These are phyloP conservation scores for Cryptosporidium meleagridis DNA, from an alignment of 169 alveolate genomes.

Conservation along the genomic window DNA sequence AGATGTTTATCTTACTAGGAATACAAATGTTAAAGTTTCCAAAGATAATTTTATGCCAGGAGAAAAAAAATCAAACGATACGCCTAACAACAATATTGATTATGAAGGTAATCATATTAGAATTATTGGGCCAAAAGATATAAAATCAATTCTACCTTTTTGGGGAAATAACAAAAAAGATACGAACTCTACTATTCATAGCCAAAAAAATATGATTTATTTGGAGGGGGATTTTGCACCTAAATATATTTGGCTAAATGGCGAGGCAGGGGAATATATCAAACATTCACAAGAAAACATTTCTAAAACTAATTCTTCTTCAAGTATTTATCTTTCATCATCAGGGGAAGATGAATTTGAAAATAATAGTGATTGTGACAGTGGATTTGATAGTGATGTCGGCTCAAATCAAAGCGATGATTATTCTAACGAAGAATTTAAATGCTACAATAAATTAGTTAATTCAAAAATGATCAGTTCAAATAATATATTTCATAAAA, in stretches of 20 bases:
- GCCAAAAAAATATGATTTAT: constrained; percentile 19
- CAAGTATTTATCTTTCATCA: constrained; percentile 49
- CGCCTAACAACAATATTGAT: neutral
- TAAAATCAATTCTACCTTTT: constrained; percentile 33
- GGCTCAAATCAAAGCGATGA: constrained; percentile 28
- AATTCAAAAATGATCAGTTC: constrained; percentile 43
- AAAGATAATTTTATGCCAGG: neutral
- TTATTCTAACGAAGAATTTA: constrained; percentile 43
- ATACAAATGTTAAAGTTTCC: constrained; percentile 29
- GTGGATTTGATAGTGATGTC: neutral
- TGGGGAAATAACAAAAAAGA: constrained; percentile 38
- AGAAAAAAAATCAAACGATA: neutral
- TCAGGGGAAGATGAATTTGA: constrained; percentile 69
- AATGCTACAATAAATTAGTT: constrained; percentile 32
- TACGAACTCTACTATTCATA: neutral
- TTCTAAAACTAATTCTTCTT: constrained; percentile 8
- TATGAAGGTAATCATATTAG: constrained; percentile 1
- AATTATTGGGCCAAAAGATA: constrained; percentile 57
- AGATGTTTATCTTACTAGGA: constrained; percentile 65
- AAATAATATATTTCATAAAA: constrained; percentile 9
- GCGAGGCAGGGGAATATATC: constrained; percentile 67
- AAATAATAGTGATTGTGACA: neutral
- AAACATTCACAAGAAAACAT: neutral
- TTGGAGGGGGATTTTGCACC: constrained; percentile 72
- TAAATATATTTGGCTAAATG: constrained; percentile 65